Evolutionary conservation across 768 basidiomycete species (phyloP), one percentile per base, ranked within the genome.

Genomic region (Lactarius pseudohatsudake): DNA sequence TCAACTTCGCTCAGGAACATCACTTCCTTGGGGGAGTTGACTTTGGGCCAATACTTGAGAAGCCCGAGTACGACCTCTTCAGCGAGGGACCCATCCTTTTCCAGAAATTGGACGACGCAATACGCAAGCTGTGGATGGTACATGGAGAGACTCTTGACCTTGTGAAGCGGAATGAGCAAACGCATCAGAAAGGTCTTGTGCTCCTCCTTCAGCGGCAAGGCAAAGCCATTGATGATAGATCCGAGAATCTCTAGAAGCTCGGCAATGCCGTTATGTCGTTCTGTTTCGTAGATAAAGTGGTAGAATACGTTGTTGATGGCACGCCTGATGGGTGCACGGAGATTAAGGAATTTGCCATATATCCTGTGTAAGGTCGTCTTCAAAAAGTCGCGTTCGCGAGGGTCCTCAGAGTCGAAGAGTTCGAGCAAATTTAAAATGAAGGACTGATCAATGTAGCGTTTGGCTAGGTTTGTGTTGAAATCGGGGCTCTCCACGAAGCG

Each of bases 301-400:
- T 97, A 98, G 77, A 99, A 99, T 73, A 99, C 96, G 73, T 98
- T 97, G 83, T 96, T 97, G 85, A 99, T 98, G 64, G 96, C 98
- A 66, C 97, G 88, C 62, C 97, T 91, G 74, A 99, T 98, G 79
- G 98, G 98, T 50, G 97, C 96, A 67, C 97, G 94, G 54, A 98
- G 86, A 76, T 96, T 97, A 73, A 98, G 88, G 83, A 99, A 98
- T 82, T 98, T 98, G 76, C 97, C 97, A 75, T 99, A 99, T 77
- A 99, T 98, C 66, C 97, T 90, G 77, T 99, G 97, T 30, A 99
- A 83, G 7, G 97, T 99, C 7, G 97, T 99, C 81, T 99, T 99
- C 73, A 99, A 86, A 77, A 99, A 99, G 76, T 99, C 97, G 71
- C 97, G 94, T 79, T 99, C 97, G 68, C 97, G 86, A 34, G 97